Base-by-base conservation (phyloP, 2,329 filamentous ascomycete genomes). In the Colletotrichum chlorophyti region DNA sequence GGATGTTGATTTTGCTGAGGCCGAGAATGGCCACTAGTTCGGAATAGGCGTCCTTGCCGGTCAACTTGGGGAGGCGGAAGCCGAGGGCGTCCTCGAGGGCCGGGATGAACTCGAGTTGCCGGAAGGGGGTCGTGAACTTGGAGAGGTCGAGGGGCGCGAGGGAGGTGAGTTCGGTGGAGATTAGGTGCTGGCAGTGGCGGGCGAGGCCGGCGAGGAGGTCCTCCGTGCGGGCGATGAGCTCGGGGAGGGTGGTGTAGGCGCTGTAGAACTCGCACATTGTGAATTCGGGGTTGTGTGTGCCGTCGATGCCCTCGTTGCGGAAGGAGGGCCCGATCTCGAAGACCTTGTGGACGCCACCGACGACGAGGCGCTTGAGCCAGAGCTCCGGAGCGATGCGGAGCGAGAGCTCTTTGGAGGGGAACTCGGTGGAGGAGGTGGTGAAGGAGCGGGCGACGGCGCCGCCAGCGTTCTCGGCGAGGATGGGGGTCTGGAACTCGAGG, bases 231-330 rank as follows among this genome's bases (percentile, higher is more conserved):
- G 74, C 70, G 68, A 96, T 93, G 47, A 98, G 78, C 37, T 91
- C 85, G 31, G 87, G 78, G 0, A 97, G 82, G 63, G 89, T 90
- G 60, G 89, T 87, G 68, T 93, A 96, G 3, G 93, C 89, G 61
- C 90, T 88, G 75, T 99, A 99, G 76, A 97, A 98, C 75, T 99
- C 95, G 79, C 94, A 98, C 60, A 91, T 98, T 40, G 91, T 95
- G 75, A 98, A 99, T 70, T 99, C 95, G 0, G 95, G 94, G 69
- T 99, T 99, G 72, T 99, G 95, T 0, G 92, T 97, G 26, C 84
- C 84, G 72, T 97, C 93, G 31, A 97, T 77, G 72, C 92, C 91
- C 77, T 99, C 95, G 70, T 99, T 99, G 38, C 95, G 86, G 74
- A 99, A 99, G 11, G 88, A 87, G 4, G 91, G 89, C 1, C 95